phyloP scores from a whole-genome alignment of 768 basidiomycete genomes.

The Favolaschia claudopus region DNA sequence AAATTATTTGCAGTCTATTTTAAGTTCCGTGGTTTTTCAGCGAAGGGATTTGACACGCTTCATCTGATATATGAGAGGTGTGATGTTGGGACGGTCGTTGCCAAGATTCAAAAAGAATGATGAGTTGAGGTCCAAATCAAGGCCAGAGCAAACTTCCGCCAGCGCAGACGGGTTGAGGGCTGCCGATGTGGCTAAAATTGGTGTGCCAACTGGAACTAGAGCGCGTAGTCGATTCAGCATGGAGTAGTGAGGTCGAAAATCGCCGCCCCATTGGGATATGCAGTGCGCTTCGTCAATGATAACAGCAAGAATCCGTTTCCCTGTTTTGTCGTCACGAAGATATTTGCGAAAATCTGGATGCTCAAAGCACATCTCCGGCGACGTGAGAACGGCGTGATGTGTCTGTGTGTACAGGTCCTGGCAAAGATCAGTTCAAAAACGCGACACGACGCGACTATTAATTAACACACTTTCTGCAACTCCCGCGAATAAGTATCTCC shows the following conservation, averaged over 20 bases:
- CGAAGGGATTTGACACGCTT: slow-evolving; percentile 31
- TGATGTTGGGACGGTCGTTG: slow-evolving; percentile 41
- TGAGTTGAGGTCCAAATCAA: slow-evolving; percentile 31
- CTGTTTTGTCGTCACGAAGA: background rate
- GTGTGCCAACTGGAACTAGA: slow-evolving; percentile 35
- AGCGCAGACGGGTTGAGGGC: slow-evolving; percentile 38
- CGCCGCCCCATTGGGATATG: slow-evolving; percentile 42
- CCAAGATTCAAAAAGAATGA: slow-evolving; percentile 44
- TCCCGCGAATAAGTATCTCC: too few relatives aligned
- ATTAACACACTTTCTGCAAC: too few relatives aligned
- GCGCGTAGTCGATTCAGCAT: slow-evolving; percentile 37
- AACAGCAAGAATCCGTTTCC: slow-evolving; percentile 27
- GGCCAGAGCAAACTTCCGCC: slow-evolving; percentile 29
- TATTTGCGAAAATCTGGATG: slow-evolving; percentile 18
- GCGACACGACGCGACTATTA: too few relatives aligned
- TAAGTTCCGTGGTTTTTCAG: slow-evolving; percentile 45
- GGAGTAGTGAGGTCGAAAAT: slow-evolving; percentile 40
- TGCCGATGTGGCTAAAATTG: slow-evolving; percentile 42
- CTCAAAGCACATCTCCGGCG: slow-evolving; percentile 33
- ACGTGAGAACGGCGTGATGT: slow-evolving; percentile 21
- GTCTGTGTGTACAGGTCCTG: background rate
- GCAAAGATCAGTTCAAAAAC: background rate
- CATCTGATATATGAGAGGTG: background rate
- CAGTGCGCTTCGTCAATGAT: slow-evolving; percentile 50
- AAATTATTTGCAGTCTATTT: slow-evolving; percentile 46